Evolutionary conservation across 345 rosid genomes (phyloP).

Genomic region (Euphorbia peplus): DNA sequence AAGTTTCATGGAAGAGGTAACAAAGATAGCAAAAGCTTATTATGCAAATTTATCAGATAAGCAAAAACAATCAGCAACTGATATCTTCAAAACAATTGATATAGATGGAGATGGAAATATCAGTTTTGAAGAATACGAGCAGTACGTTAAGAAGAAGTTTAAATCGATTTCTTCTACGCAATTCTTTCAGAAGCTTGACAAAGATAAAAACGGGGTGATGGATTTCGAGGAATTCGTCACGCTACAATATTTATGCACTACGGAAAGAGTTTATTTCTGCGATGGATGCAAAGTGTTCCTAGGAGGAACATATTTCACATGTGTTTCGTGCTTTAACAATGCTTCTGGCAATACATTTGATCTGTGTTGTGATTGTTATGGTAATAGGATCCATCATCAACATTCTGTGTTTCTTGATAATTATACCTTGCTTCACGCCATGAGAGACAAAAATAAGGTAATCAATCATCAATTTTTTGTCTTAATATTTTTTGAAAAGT

Average conservation of each 20-base stretch:
- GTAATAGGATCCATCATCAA: not conserved
- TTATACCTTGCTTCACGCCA: not conserved
- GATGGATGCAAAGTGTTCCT: constrained; percentile 1
- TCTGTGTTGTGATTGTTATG: constrained; percentile 6
- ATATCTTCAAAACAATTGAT: not conserved
- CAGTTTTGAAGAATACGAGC: not conserved
- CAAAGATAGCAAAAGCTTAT: constrained; percentile 1
- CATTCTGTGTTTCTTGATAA: constrained; percentile 2
- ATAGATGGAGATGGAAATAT: constrained; percentile 10
- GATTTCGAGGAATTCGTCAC: constrained; percentile 12
- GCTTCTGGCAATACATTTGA: constrained; percentile 2
- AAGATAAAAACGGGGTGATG: not conserved
- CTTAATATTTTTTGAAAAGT: too few species aligned
- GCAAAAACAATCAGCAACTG: not conserved
- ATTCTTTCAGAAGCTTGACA: not conserved
- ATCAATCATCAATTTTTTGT: too few species aligned
- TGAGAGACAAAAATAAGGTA: not conserved
- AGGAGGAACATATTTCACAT: not conserved
- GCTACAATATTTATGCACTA: not conserved
- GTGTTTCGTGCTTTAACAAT: constrained; percentile 1
- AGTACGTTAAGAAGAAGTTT: not conserved
- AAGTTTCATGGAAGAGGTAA: constrained; percentile 4
- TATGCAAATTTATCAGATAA: not conserved
- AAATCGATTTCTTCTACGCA: not conserved
- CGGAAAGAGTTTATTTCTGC: not conserved